Conservation (phyloP, 2,329 filamentous ascomycete genomes). For the Diaporthe destruens region DNA sequence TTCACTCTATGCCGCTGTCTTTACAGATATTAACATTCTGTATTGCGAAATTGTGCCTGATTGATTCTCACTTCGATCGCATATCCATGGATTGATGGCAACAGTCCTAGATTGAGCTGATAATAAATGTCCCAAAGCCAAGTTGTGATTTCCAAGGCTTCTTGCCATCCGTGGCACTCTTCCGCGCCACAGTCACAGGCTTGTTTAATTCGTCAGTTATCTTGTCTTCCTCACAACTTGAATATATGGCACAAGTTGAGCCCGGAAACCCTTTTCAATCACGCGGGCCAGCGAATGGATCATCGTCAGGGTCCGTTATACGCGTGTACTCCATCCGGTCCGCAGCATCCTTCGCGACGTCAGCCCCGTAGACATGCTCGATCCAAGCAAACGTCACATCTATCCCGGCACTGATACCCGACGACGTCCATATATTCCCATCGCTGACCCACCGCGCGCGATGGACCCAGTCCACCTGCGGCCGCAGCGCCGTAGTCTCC, state of each 20-base stretch:
- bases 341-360: slow-evolving; percentile 61
- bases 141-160: no score
- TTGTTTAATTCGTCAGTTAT: no score
- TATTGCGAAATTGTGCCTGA: no score
- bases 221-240: neutral
- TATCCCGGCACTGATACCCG: slow-evolving; percentile 71
- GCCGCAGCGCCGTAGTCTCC: slow-evolving; percentile 54
- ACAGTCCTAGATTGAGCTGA: no score
- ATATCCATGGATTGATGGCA: no score
- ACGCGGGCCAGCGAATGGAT: slow-evolving; percentile 63
- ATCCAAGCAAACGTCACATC: slow-evolving; percentile 72
- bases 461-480: slow-evolving; percentile 63
- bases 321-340: slow-evolving; percentile 70
- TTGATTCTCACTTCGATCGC: no score
- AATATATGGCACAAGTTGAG: neutral
- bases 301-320: slow-evolving; percentile 60
- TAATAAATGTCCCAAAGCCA: no score
- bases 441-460: slow-evolving; percentile 70
- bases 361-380: slow-evolving; percentile 64
- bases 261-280: neutral
- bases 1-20: no score
- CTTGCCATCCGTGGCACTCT: no score
- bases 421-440: slow-evolving; percentile 70
- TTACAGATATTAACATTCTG: no score
- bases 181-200: no score